These are phyloP conservation scores for Tetracentron sinense DNA, from an alignment of 164 flowering plant genomes.

Conservation along the genomic window DNA sequence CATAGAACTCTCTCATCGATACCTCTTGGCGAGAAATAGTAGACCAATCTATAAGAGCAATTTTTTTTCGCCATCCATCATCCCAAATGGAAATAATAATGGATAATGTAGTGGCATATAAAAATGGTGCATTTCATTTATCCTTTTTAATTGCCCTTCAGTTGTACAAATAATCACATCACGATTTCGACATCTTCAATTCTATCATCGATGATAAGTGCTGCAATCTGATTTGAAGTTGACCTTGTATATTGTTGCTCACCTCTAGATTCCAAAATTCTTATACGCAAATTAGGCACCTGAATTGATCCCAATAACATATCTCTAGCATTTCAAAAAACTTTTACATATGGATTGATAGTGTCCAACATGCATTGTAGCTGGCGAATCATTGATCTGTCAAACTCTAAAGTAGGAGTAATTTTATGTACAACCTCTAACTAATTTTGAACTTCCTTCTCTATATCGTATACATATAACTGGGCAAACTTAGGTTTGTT, in stretches of 20 bases:
- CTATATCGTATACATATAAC: too few species aligned
- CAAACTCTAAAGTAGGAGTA: too few species aligned
- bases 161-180: neutral
- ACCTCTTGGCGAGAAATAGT: neutral
- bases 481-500: too few species aligned
- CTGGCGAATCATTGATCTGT: too few species aligned
- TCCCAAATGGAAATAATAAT: slow-evolving; percentile 6
- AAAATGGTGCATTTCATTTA: slow-evolving; percentile 6
- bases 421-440: too few species aligned
- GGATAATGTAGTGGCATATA: slow-evolving; percentile 19
- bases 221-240: neutral
- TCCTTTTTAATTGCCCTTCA: neutral
- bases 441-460: too few species aligned
- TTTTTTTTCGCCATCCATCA: slow-evolving; percentile 3
- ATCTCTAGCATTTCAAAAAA: slow-evolving; percentile 8
- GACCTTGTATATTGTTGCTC: slow-evolving; percentile 6
- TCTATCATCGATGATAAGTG: neutral
- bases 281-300: neutral
- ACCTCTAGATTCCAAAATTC: neutral
- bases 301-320: neutral
- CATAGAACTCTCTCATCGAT: neutral
- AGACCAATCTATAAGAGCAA: too few species aligned
- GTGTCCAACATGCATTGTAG: slow-evolving; percentile 6
- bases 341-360: slow-evolving; percentile 1
- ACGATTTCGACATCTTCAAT: neutral